Conservation (phyloP, 169 alveolate species). For the Cryptosporidium viatorum region DNA sequence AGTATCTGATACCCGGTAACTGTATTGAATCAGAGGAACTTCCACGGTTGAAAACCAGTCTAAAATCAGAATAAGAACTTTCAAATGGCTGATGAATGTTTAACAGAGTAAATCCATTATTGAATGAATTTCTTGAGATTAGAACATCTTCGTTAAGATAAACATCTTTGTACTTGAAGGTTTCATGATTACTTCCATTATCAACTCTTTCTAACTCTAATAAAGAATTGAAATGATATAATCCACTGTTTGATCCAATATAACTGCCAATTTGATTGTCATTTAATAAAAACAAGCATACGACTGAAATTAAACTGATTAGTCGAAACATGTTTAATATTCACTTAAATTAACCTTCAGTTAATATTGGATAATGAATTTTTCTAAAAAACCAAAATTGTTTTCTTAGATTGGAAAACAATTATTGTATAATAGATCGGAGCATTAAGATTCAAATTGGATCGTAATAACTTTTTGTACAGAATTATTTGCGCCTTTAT, state of each 20-base stretch:
- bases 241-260: too few relatives aligned
- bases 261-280: too few relatives aligned
- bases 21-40: background rate
- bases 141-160: background rate
- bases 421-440: too few relatives aligned
- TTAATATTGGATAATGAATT: background rate
- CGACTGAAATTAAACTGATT: background rate
- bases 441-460: too few relatives aligned
- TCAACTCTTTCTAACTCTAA: background rate
- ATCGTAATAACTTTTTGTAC: too few relatives aligned
- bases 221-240: background rate
- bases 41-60: constrained; percentile 9
- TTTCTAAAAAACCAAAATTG: too few relatives aligned
- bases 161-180: background rate
- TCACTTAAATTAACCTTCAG: too few relatives aligned
- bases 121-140: background rate
- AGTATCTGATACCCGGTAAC: constrained; percentile 15
- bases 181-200: background rate
- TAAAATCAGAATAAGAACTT: background rate
- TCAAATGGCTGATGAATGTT: constrained; percentile 12
- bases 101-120: constrained; percentile 11
- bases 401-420: too few relatives aligned
- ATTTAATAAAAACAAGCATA: background rate
- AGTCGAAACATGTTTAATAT: background rate
- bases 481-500: background rate